Evolutionary conservation across 2,329 filamentous ascomycete genomes (phyloP), one percentile per base, ranked within the genome.

Genomic region (Scolecobasidium constrictum): DNA sequence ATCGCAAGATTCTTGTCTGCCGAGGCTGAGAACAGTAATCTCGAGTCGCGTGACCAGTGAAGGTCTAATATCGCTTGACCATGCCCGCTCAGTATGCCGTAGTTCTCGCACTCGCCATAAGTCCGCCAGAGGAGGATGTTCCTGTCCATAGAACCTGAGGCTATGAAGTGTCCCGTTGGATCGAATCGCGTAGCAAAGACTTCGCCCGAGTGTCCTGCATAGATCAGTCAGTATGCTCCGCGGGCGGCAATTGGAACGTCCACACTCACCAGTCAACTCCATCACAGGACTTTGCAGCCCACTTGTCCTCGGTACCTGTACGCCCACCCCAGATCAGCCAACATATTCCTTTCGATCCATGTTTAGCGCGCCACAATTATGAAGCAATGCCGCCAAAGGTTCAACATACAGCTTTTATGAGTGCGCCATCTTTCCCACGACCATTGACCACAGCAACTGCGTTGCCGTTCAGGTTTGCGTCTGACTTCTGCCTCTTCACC

Each of bases 21-120:
- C 23, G 88, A 94, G 35, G 88, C 88, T 5, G 90, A 92, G 57
- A 90, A 96, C 40, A 98, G 63, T 34, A 90, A 82, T 54, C 83
- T 79, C 16, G 87, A 93, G 66, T 98, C 92, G 58, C 92, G 82
- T 20, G 92, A 94, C 92, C 92, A 98, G 58, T 94, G 87, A 36
- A 98, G 68, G 62, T 96, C 92, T 19, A 96, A 70, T 38, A 98
- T 70, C 2, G 92, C 92, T 51, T 86, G 86, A 58, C 86, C 87
- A 67, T 98, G 92, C 23, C 92, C 92, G 6, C 72, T 86, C 9
- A 98, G 70, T 20, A 85, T 68, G 47, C 90, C 88, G 56, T 95
- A 95, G 65, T 98, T 98, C 56, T 94, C 85, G 66, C 90, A 95
- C 53, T 86, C 76, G 55, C 87, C 90, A 48, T 90, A 87, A 2